Evolutionary conservation across 495 filamentous ascomycete genomes (phyloP).

Genomic region (Cryomyces minteri): DNA sequence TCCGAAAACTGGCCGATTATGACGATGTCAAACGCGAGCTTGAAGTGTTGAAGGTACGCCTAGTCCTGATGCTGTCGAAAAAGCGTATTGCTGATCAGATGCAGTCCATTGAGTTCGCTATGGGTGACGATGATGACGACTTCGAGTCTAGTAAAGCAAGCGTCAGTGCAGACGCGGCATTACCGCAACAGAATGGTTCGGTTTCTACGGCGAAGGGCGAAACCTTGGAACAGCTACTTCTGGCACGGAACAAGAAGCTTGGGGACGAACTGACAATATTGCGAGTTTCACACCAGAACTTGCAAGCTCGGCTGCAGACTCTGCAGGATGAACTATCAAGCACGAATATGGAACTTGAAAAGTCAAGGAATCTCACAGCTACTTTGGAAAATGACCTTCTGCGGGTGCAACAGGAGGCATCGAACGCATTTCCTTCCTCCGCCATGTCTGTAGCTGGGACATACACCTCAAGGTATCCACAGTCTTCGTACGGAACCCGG

Average conservation of each 20-base stretch:
- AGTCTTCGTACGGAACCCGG: slow-evolving; percentile 45
- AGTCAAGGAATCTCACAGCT: slow-evolving; percentile 61
- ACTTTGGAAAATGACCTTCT: slow-evolving; percentile 87
- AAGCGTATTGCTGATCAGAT: slow-evolving; percentile 2
- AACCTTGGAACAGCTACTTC: slow-evolving; percentile 72
- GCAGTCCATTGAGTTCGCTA: slow-evolving; percentile 84
- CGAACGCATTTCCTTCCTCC: slow-evolving; percentile 66
- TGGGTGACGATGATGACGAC: slow-evolving; percentile 20
- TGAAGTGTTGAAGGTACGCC: slow-evolving; percentile 65
- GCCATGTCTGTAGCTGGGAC: slow-evolving; percentile 89
- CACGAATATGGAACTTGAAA: slow-evolving; percentile 74
- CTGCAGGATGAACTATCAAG: slow-evolving; percentile 69
- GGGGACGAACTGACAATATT: slow-evolving; percentile 83
- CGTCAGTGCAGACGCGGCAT: background rate
- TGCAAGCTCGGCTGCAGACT: slow-evolving; percentile 59
- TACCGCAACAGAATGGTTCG: slow-evolving; percentile 27
- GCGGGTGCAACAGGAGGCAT: slow-evolving; percentile 66
- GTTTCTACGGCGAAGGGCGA: slow-evolving; percentile 46
- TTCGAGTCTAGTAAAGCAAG: slow-evolving; percentile 1
- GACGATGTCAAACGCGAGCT: slow-evolving; percentile 90
- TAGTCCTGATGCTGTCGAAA: background rate
- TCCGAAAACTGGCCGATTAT: slow-evolving; percentile 85
- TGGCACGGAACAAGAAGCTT: slow-evolving; percentile 90
- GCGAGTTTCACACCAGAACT: slow-evolving; percentile 83
- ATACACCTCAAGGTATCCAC: slow-evolving; percentile 64